These are phyloP conservation scores for Xenoacremonium recifei DNA, from an alignment of 2,329 filamentous ascomycete species.

Conservation along the genomic window DNA sequence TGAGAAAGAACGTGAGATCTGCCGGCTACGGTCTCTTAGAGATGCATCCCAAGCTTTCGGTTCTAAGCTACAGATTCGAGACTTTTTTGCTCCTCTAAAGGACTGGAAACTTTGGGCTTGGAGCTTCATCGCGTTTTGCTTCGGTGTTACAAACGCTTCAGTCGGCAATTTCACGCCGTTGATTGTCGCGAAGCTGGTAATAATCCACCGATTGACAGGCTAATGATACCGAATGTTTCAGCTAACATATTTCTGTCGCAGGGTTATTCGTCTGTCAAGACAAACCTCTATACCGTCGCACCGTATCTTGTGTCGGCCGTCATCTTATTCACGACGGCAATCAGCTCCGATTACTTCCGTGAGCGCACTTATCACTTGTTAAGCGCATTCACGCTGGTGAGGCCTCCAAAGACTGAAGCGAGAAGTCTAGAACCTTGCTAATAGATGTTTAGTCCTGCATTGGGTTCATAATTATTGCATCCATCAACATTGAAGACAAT, in stretches of 20 bases:
- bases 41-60: conserved; percentile 1
- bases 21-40: neutral
- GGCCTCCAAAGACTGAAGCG: too few species aligned
- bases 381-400: too few species aligned
- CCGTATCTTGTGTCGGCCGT: conserved; percentile 21
- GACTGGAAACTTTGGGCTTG: conserved; percentile 23
- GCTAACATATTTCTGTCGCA: neutral
- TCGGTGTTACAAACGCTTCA: conserved; percentile 24
- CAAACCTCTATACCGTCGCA: conserved; percentile 25
- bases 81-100: conserved; percentile 19
- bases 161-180: neutral
- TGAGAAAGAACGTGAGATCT: neutral
- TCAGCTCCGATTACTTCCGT: neutral
- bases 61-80: conserved; percentile 19
- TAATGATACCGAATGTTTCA: neutral
- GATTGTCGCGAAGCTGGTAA: neutral
- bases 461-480: conserved; percentile 19
- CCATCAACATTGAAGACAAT: conserved; percentile 16
- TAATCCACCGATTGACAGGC: neutral
- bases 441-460: conserved; percentile 13
- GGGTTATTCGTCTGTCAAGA: neutral
- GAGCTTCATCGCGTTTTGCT: conserved; percentile 22
- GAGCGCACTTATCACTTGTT: neutral
- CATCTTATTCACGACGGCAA: conserved; percentile 13
- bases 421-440: conserved; percentile 15